Evolutionary conservation across 1,284 basidiomycete genomes (phyloP), one percentile per base, ranked within the genome.

Genomic region (Pterulicium gracile): DNA sequence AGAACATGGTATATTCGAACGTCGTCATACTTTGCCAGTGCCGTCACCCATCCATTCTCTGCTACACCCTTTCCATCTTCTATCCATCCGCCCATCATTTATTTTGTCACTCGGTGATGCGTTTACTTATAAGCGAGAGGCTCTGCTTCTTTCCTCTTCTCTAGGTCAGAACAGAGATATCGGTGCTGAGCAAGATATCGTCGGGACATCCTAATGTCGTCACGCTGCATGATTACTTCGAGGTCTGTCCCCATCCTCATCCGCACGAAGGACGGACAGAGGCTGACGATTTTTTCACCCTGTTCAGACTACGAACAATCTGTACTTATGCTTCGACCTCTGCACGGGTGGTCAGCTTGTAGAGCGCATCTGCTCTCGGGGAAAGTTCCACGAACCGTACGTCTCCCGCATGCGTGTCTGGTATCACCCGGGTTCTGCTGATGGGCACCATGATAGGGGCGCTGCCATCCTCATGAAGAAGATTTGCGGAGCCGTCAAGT

Each of bases 311-410:
- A 73, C 88, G 20, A 89, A 96, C 67, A 97, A 98, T 59, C 77
- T 95, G 52, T 95, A 92, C 60, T 84, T 98, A 49, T 88, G 88
- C 54, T 97, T 96, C 61, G 95, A 97, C 64, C 78, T 98, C 12
- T 98, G 96, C 68, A 95, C 91, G 0, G 95, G 95, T 44, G 96
- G 95, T 39, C 96, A 98, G 66, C 80, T 98, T 17, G 98, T 98
- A 58, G 95, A 98, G 65, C 79, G 96, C 44, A 98, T 98, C 70
- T 98, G 95, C 61, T 90, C 94, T 20, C 88, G 94, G 61, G 94
- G 95, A 42, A 93, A 91, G 63, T 97, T 96, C 66, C 94, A 92
- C 61, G 94, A 98, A 64, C 81, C 81, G 86, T 89, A 53, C 53
- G 81, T 69, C 24, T 10, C 32, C 20, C 42, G n/a, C n/a, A n/a